Conservation (phyloP, 2,329 filamentous ascomycete genomes). For the Penicillium sp. region DNA sequence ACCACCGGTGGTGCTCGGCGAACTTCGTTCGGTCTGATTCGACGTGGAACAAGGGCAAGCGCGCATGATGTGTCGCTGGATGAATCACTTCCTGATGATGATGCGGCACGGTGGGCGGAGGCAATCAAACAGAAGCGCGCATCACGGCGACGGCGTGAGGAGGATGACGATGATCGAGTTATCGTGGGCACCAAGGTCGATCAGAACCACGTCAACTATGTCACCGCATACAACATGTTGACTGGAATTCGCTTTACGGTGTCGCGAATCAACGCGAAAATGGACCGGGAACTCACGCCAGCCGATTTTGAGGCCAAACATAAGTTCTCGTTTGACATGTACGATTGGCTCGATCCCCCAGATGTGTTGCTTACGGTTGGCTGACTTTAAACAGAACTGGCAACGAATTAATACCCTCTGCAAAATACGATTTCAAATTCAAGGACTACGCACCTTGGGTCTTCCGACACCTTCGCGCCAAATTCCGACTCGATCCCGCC, state of each 20-base stretch:
- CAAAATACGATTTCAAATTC: constrained; percentile 99
- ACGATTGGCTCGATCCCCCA: constrained; percentile 38
- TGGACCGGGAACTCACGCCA: constrained; percentile 84
- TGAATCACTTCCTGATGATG: constrained; percentile 81
- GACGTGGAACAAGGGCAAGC: constrained; percentile 78
- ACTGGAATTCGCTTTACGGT: constrained; percentile 97
- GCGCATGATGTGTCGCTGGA: constrained; percentile 82
- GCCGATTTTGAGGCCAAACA: constrained; percentile 91
- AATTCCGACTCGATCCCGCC: constrained; percentile 89
- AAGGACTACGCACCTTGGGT: constrained; percentile 99
- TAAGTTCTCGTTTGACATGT: constrained; percentile 99
- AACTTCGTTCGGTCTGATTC: constrained; percentile 77
- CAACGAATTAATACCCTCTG: constrained; percentile 93
- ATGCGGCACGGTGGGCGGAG: constrained; percentile 88
- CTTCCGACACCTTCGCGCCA: constrained; percentile 83
- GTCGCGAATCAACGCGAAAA: constrained; percentile 92
- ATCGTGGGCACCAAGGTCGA: constrained; percentile 97
- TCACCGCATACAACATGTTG: constrained; percentile 98
- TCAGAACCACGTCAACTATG: constrained; percentile 94
- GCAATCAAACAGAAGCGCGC: constrained; percentile 88
- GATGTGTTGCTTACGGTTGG: background rate
- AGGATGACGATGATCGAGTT: constrained; percentile 86
- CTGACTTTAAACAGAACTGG: constrained; percentile 66
- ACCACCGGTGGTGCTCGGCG: constrained; percentile 64
- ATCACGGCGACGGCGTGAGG: constrained; percentile 75